A percentile compares a stretch with the other conserved stretches of the same genome.
Evolutionary conservation across 352 stramenopile species (phyloP).

Genomic region (Globisporangium nagaii): DNA sequence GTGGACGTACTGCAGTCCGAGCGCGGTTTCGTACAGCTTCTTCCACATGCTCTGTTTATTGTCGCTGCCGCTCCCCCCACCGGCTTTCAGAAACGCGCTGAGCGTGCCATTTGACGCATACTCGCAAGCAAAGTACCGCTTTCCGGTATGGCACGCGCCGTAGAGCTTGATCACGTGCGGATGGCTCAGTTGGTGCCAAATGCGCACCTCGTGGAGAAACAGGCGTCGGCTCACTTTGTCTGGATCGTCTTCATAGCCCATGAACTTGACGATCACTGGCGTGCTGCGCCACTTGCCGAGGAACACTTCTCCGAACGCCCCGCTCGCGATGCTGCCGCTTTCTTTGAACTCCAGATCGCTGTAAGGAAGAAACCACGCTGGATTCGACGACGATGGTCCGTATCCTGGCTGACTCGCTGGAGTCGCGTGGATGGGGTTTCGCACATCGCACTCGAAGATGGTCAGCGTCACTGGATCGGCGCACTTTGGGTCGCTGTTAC

Average conservation of each 20-base stretch:
- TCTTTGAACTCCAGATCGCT: slow-evolving; percentile 20
- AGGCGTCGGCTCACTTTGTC: not conserved
- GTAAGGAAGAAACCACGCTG: slow-evolving; percentile 22
- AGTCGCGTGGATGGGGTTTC: not conserved
- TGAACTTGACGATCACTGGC: slow-evolving; percentile 29
- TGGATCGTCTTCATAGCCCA: slow-evolving; percentile 13
- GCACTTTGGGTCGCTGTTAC: no score
- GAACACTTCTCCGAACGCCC: slow-evolving; percentile 21
- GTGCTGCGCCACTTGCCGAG: slow-evolving; percentile 21
- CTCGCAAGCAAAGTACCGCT: slow-evolving; percentile 26
- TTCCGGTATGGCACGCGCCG: slow-evolving; percentile 23
- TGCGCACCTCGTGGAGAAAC: slow-evolving; percentile 20
- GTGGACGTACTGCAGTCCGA: slow-evolving; percentile 22
- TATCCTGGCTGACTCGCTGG: not conserved
- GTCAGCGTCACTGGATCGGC: not conserved
- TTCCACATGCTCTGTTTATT: not conserved
- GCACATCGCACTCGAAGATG: not conserved
- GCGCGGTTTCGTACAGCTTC: slow-evolving; percentile 17
- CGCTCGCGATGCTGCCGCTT: slow-evolving; percentile 9
- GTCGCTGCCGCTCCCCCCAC: no score
- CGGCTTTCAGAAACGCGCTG: slow-evolving; percentile 17
- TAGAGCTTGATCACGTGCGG: slow-evolving; percentile 28
- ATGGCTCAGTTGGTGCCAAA: slow-evolving; percentile 24
- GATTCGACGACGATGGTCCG: slow-evolving; percentile 1
- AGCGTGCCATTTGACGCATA: slow-evolving; percentile 22